These are phyloP conservation scores for Chaetothyriales sp. DNA, from an alignment of 2,329 filamentous ascomycete species.

Conservation along the genomic window DNA sequence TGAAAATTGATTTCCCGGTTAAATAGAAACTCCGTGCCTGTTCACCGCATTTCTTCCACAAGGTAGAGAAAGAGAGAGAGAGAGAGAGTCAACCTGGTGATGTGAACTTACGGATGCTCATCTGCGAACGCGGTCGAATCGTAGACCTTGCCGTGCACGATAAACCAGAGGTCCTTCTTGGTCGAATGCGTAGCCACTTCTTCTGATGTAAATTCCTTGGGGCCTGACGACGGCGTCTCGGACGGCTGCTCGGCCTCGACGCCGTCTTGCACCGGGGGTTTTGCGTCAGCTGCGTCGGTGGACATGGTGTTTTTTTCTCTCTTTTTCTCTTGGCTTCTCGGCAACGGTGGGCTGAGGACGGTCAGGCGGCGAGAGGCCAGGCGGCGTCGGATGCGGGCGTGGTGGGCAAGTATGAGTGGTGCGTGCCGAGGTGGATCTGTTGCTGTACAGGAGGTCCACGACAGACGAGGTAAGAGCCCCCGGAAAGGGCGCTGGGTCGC, in stretches of 20 bases:
- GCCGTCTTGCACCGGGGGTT: neutral
- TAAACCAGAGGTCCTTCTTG: constrained; percentile 83
- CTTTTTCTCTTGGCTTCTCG: neutral
- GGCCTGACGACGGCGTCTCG: constrained; percentile 27
- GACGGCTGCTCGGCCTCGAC: neutral
- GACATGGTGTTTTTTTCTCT: neutral
- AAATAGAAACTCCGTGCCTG: no score
- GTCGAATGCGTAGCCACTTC: constrained; percentile 73
- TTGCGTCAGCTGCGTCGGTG: neutral
- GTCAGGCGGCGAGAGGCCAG: neutral
- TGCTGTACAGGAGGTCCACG: no score
- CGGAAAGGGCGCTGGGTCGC: no score
- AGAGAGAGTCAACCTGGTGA: no score
- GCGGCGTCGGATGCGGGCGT: neutral
- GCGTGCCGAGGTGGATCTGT: no score
- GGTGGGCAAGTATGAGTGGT: no score
- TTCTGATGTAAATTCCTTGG: constrained; percentile 53
- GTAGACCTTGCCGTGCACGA: constrained; percentile 96
- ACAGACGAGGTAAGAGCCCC: no score
- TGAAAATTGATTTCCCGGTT: no score
- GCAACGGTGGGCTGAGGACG: no score
- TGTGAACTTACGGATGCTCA: constrained; percentile 67
- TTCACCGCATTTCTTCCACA: no score
- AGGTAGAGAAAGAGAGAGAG: no score
- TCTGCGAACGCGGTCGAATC: constrained; percentile 77